Base-by-base conservation (phyloP, 352 stramenopile species). In the Phytophthora tubulina region DNA sequence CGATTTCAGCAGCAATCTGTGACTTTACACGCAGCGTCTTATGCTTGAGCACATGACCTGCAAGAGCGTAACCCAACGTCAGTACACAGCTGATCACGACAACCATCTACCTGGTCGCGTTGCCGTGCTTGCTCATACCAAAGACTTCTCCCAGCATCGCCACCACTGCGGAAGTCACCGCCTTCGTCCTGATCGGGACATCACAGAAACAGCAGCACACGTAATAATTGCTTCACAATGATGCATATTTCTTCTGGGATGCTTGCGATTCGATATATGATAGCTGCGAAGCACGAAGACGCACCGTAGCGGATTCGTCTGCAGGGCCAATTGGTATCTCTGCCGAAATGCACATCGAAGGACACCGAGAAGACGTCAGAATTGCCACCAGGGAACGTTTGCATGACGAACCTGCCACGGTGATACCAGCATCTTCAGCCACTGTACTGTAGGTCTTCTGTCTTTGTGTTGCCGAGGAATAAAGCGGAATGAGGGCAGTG, bases 1-100 rank as follows among this genome's bases (percentile, higher is more conserved):
- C 5, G 14, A 7, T 66, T 36, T 6, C 10, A 35, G 35, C 30
- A 36, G 41, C 30, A 57, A 51, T 30, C 39, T 21, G 27, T 44
- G 6, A 21, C 10, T 72, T 10, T 70, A 92, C 85, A 8, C 80
- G 73, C 33, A 94, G 61, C 15, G 84, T 89, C 65, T 90, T 91
- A 63, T 90, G 71, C 63, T 92, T 92, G 17, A 94, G 69, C 11
- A 88, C 63, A 46, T 94, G 86, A 2, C 81, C 86, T 93, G 49
- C 0, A 60, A 35, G 44, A 31, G 31, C n/a, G 50, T 48, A 36
- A 31, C 32, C 6, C 9, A 51, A 38, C 21, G 39, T 67, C 15
- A 72, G 21, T 46, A 35, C 42, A 56, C 6, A 27, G 21, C 21
- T 27, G 21, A 27, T 27, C 21, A 27, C 14, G 27, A 31, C 3